A percentile compares a stretch with the other conserved stretches of the same genome.
Conservation (phyloP, 148 eudicot species). For the Silene latifolia region DNA sequence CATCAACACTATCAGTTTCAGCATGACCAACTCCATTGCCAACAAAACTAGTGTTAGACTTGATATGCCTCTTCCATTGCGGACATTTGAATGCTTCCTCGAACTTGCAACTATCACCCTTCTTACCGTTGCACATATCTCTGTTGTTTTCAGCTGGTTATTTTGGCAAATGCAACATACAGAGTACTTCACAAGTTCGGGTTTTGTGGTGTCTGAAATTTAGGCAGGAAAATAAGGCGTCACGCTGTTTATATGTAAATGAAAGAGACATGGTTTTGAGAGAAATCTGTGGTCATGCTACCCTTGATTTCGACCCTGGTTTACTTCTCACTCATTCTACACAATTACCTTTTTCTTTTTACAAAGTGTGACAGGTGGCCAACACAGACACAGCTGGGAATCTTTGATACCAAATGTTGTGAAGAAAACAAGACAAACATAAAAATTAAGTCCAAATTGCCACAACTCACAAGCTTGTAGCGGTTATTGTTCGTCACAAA, state of each 20-base stretch:
- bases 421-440: no score
- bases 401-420: no score
- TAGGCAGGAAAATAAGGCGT: not conserved
- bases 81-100: conserved; percentile 22
- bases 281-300: conserved; percentile 9
- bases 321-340: no score
- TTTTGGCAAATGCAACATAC: no score
- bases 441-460: no score
- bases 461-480: no score
- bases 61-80: not conserved
- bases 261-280: conserved; percentile 14
- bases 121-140: conserved; percentile 5
- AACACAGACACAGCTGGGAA: no score
- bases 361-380: no score
- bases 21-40: not conserved
- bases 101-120: conserved; percentile 19
- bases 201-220: no score
- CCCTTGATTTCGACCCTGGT: not conserved
- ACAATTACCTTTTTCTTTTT: no score
- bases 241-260: not conserved
- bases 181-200: no score
- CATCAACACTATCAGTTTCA: not conserved
- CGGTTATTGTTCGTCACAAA: no score
- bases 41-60: not conserved
- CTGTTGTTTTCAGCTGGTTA: not conserved